Base-by-base conservation (phyloP, 805 yeast genomes). In the Gaillardinia entomophila region DNA sequence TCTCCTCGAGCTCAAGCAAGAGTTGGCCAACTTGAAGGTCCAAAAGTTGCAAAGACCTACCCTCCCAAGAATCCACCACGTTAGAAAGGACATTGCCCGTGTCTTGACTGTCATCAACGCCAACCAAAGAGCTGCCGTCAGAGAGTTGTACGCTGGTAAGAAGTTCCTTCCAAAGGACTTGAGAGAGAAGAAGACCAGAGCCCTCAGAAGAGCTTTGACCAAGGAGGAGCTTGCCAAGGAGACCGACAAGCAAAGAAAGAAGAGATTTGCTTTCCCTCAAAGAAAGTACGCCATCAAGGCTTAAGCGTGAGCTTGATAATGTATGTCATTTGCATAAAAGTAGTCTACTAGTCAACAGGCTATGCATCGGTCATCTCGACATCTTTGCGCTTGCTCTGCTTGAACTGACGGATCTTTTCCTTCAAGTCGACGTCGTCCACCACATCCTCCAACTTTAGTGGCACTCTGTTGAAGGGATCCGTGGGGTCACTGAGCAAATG, bases 111-210 rank as follows among this genome's bases (percentile, higher is more conserved):
- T 90, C 75, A 87, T 90, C 77, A 89, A 85, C 89, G 79, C 82
- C 61, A 86, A 83, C 77, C 96, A 88, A 75, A 88, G 98, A 77
- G 88, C 82, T 53, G 79, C 82, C 57, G 96, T 87, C 66, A 86
- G 86, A 73, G 92, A 82, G 65, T 82, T 85, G 79, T 89, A 89
- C 90, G 78, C 79, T 54, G 92, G 88, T 69, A 82, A 85, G 82
- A 89, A 87, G 75, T 84, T 79, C 82, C 77, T 79, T 70, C 97
- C 98, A 78, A 89, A 90, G 79, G 97, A 89, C 70, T 80, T 92
- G 75, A 90, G 97, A 78, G 95, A 88, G 59, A 92, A 92, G 90
- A 86, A 92, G 84, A 92, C 99, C 73, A 90, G 97, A 82, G 97
- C 98, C 71, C 74, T 90, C 73, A 90, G 98, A 85, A 85, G 97